Conservation (phyloP, 23 red algal species). For the Gracilaria vermiculophylla region DNA sequence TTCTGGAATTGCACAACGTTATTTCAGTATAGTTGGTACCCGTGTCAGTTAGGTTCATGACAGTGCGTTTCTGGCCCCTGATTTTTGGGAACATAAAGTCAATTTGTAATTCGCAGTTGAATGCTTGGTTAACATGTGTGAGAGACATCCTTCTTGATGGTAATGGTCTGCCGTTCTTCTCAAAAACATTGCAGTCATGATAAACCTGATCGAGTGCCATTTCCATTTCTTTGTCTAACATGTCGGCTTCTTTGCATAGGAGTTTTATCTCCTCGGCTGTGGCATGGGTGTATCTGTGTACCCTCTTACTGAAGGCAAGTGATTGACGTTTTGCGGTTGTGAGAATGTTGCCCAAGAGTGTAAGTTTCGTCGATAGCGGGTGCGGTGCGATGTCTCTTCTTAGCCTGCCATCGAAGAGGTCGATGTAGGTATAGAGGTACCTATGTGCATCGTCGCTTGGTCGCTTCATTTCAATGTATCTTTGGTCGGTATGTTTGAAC, state of each 20-base stretch:
- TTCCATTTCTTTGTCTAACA: background rate
- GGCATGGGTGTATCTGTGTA: conserved; percentile 26
- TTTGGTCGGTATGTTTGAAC: no score
- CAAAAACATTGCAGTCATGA: background rate
- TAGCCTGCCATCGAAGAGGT: no score
- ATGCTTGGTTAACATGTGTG: conserved; percentile 12
- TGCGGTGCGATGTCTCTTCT: no score
- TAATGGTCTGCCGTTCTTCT: background rate
- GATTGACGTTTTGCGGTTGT: background rate
- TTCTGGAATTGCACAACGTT: background rate
- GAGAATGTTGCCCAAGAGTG: background rate
- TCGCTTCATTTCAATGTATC: no score
- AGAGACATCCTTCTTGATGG: conserved; percentile 8
- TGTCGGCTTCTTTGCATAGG: background rate
- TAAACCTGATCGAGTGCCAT: background rate
- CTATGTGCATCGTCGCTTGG: no score
- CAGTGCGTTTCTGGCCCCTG: background rate
- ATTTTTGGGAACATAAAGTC: background rate
- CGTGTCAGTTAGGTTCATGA: conserved; percentile 31
- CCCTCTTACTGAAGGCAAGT: background rate
- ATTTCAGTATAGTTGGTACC: background rate
- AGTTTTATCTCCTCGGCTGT: background rate
- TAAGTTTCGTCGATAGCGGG: no score
- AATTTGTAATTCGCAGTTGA: conserved; percentile 37
- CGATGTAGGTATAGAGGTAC: no score